Evolutionary conservation across 208 protist species (phyloP).

Genomic region (Trichomonas tenax): DNA sequence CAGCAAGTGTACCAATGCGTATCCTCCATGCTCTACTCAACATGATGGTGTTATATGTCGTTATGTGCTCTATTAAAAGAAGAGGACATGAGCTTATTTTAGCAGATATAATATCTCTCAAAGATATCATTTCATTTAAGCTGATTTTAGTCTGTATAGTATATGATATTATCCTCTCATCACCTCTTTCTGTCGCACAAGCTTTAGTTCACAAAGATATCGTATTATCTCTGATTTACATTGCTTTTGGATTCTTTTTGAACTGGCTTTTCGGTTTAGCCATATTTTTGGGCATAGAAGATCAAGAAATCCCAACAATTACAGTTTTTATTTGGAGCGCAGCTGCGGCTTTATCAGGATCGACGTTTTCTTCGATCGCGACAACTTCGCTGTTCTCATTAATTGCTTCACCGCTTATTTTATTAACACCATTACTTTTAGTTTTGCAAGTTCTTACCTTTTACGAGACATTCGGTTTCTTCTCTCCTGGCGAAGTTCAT

Average conservation of each 20-base stretch:
- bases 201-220: neutral
- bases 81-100: neutral
- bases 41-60: neutral
- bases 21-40: neutral
- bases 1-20: neutral
- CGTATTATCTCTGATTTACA: neutral
- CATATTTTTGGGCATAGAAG: neutral
- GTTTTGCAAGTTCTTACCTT: neutral
- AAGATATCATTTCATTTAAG: neutral
- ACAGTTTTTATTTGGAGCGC: neutral
- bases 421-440: neutral
- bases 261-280: constrained; percentile 1
- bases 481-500: neutral
- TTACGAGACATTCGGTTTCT: neutral
- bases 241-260: neutral
- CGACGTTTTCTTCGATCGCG: neutral
- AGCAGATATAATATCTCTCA: neutral
- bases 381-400: neutral
- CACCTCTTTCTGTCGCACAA: neutral
- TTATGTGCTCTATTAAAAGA: neutral
- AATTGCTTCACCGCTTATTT: neutral
- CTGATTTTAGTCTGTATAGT: neutral
- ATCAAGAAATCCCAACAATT: neutral
- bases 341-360: neutral
- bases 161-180: neutral